phyloP scores from a whole-genome alignment of 257 asterid genomes.

The Salvia miltiorrhiza region DNA sequence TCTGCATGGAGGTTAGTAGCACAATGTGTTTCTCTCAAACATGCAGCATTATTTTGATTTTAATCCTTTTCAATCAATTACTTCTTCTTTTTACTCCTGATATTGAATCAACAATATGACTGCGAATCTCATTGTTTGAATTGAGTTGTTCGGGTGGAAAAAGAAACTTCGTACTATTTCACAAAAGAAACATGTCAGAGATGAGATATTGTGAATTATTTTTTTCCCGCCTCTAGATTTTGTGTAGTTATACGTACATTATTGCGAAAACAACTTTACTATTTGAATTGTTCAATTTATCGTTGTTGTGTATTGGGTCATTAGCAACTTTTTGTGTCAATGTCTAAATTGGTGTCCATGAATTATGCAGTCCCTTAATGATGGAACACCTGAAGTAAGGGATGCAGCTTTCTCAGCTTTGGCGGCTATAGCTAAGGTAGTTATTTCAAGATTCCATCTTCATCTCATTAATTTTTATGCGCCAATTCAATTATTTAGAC shows the following conservation, averaged over 20 bases:
- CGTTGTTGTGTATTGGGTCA: neutral
- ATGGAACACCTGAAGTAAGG: conserved; percentile 99
- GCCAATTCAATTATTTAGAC: neutral
- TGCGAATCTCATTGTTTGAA: neutral
- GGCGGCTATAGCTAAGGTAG: conserved; percentile 95
- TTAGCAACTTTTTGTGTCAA: neutral
- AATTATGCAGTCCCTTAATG: conserved; percentile 75
- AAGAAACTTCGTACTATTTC: neutral
- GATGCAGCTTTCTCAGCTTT: conserved; percentile 98
- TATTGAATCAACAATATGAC: conserved; percentile 6
- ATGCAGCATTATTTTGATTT: neutral
- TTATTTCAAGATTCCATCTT: conserved; percentile 13
- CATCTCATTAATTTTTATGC: conserved; percentile 1
- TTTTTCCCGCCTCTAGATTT: neutral
- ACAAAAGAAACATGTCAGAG: neutral
- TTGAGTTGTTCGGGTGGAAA: neutral
- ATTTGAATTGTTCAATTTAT: neutral
- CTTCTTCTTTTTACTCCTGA: conserved; percentile 2
- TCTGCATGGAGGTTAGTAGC: conserved; percentile 86
- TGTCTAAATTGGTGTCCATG: conserved; percentile 14
- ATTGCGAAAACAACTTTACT: neutral
- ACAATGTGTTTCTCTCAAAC: neutral
- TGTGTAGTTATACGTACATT: neutral
- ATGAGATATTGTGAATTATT: neutral
- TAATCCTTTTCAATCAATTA: neutral